Base-by-base conservation (phyloP, 192 early-diverging fungal species). In the Podila verticillata region DNA sequence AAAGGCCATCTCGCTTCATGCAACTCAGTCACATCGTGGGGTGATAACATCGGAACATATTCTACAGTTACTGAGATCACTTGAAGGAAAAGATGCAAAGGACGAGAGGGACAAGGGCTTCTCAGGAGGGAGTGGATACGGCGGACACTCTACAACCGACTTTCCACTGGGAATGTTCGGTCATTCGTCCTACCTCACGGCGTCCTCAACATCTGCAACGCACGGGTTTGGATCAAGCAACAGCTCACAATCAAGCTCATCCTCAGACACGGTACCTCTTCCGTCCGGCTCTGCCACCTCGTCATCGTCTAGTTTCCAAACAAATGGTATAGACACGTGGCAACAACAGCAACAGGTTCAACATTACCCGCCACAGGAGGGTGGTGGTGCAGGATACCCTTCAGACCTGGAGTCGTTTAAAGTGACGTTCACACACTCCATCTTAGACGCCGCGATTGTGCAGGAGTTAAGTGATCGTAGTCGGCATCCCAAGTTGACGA, bases 381-480 rank as follows among this genome's bases (percentile, higher is more conserved):
- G 12, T n/a, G 61, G 20, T 13, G 19, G 30, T 34, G 28, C 59
- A 65, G 39, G 63, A 48, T 10, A 64, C 47, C 24, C 60, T 2
- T 80, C 77, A 19, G 65, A 62, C 15, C 66, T 80, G 8, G 77
- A 80, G 26, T 67, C 70, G 7, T 48, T 80, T 30, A 66, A 63
- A 12, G 49, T 80, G 20, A 68, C 65, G 70, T 80, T 80, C 34
- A 67, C 77, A 51, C 69, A 80, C 26, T 80, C 77, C 20, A 68
- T 65, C 12, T 51, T 80, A 39, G 56, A 80, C n/a, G 48, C 66
- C 20, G 56, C 69, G 3, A 80, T 80, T 31, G 47, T 61, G 0
- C 36, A 31, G 9, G 77, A 80, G 47, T 28, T 80, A 31, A 39
- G 60, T 3, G 59, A 68, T 34, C 35, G 59, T 2, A 9, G 35